Base-by-base conservation (phyloP, 192 early-diverging fungal species). In the Backusella tarrabulga region DNA sequence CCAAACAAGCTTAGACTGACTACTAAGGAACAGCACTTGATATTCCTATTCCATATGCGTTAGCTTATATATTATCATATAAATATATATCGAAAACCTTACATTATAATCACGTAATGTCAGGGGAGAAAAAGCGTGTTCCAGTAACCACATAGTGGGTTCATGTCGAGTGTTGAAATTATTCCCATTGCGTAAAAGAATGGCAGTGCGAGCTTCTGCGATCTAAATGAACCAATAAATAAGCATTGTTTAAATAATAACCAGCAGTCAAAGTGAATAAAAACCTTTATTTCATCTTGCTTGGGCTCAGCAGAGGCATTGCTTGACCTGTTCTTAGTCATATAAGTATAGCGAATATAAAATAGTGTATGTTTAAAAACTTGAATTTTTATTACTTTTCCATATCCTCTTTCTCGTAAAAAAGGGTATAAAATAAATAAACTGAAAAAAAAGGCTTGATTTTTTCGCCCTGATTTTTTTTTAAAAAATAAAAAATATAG, bases 131-230 rank as follows among this genome's bases (percentile, higher is more conserved):
- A 79, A 80, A 15, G 80, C 68, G 54, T 78, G 79, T 52, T 76
- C 78, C n/a, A 85, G 35, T 40, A 85, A 35, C 84, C 84, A 85
- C 40, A 81, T 73, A 15, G 77, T 72, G 3, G 42, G 74, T 12
- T 85, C 84, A 69, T 83, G 78, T 42, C 74, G 71, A 35, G 76
- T 72, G 17, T 71, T 72, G 9, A 76, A 29, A 4, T 26, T 34
- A 36, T 74, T 41, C 5, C 71, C 52, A 14, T 79, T 84, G 14
- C 68, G 46, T 21, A 79, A 36, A 77, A 83, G 54, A 41, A 83
- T 67, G 1, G 79, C 74, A 34, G 75, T 60, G 38, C 69, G 79
- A n/a, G 81, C 81, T 41, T 83, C 81, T n/a, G 66, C 32, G 9
- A 73, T 29, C 66, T 72, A 60, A 54, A 60, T 11, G 21, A 60